Evolutionary conservation across 2,329 filamentous ascomycete genomes (phyloP), one percentile per base, ranked within the genome.

Genomic region (Intubia oerlemansii): DNA sequence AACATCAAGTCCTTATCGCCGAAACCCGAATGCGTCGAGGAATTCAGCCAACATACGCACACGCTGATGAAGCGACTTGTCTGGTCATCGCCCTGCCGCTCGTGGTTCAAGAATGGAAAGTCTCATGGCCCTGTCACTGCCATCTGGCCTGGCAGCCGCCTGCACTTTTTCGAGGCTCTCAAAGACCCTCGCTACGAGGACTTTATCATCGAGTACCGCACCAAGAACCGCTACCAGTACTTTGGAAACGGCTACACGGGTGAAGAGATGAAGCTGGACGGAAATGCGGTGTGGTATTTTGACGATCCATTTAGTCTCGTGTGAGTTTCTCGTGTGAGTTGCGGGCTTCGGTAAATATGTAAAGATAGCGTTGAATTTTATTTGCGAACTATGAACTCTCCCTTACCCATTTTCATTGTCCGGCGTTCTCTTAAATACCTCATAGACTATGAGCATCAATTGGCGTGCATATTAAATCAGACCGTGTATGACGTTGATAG

Each of bases 171-270:
- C 5, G 52, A 57, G 39, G 42, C 50, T 10, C 35, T 57, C 31
- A 38, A 47, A 17, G 42, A 48, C 13, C 50, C 51, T 19, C 42
- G 53, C 10, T 57, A 53, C 52, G 54, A 57, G 39, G 55, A 58
- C 35, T 59, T 44, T 30, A 43, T 48, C 17, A 56, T 44, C 34
- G 50, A 48, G 39, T 38, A 36, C 26, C 35, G 45, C 3, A 48
- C 43, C 2, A 37, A 15, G 1, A 54, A 55, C 30, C 28, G 34
- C 25, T 33, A 51, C 39, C 41, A 43, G 22, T 57, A 47, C 52
- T 35, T 52, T 15, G 51, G 52, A 10, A 51, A 54, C 33, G 52
- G 52, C 5, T 20, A 48, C 48, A 28, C 25, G 25, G 16, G 19
- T 8, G 25, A 27, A 17, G 25, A 27, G 17, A 14, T 27, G 7